These are phyloP conservation scores for Serendipita sp. DNA, from an alignment of 768 basidiomycete genomes.

Conservation along the genomic window DNA sequence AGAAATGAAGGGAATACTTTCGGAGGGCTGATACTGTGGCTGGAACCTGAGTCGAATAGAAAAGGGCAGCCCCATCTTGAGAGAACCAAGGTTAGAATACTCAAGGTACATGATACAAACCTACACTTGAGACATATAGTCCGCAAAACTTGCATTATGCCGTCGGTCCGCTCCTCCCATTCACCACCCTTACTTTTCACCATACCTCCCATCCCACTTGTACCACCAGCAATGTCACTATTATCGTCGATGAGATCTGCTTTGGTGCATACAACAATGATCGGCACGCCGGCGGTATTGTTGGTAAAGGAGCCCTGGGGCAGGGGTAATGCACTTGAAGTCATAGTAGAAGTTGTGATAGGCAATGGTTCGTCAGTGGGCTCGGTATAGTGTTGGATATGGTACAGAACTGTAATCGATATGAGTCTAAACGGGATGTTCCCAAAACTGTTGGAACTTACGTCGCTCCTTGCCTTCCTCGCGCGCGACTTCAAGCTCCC, in stretches of 20 bases:
- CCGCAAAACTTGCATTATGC: constrained; percentile 86
- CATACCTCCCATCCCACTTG: constrained; percentile 77
- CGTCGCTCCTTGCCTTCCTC: constrained; percentile 75
- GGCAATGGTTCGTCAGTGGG: constrained; percentile 51
- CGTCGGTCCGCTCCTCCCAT: constrained; percentile 93
- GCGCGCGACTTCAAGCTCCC: constrained; percentile 56
- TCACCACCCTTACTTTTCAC: constrained; percentile 82
- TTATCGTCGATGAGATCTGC: constrained; percentile 84
- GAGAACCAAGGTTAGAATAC: not conserved
- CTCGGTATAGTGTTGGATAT: constrained; percentile 81
- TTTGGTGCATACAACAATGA: constrained; percentile 81
- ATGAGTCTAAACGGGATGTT: constrained; percentile 2
- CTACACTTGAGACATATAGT: constrained; percentile 84
- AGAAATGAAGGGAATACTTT: constrained; percentile 66
- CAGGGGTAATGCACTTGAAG: constrained; percentile 60
- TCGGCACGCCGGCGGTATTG: constrained; percentile 71
- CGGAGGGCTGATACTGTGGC: constrained; percentile 58
- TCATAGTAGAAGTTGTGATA: constrained; percentile 37
- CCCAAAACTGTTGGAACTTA: constrained; percentile 25
- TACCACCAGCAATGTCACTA: constrained; percentile 52
- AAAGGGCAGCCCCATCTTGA: constrained; percentile 77
- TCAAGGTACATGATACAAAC: constrained; percentile 19
- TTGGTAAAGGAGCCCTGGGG: constrained; percentile 74
- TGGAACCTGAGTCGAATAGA: constrained; percentile 78
- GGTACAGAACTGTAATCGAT: constrained; percentile 50